Percentiles rank a stretch among this genome's conserved stretches.
Conservation (phyloP, 2,329 filamentous ascomycete genomes). For the Dothidotthia symphoricarpi region DNA sequence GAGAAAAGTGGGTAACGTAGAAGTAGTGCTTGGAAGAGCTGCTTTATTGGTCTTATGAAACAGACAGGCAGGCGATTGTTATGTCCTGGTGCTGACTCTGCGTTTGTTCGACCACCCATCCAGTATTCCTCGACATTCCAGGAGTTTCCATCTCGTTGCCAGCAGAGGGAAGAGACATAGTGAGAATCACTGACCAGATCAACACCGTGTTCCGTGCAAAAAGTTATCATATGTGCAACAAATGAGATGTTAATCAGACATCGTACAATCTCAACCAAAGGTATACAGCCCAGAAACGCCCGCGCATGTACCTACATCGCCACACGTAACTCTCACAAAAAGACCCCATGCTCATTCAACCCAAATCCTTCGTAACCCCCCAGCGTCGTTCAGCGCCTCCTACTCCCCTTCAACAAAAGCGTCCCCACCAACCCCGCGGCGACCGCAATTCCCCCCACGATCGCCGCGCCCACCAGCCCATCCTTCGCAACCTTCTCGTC, state of each 20-base stretch:
- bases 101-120: slow-evolving; percentile 20
- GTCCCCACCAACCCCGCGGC: slow-evolving; percentile 91
- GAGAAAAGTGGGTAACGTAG: too few species aligned
- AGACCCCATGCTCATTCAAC: neutral
- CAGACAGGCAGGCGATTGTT: too few species aligned
- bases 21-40: too few species aligned
- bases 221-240: too few species aligned
- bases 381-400: slow-evolving; percentile 33
- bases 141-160: slow-evolving; percentile 18
- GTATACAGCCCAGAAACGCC: slow-evolving; percentile 31
- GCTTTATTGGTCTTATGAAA: too few species aligned
- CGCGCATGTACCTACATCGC: neutral
- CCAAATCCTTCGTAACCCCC: neutral
- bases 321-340: slow-evolving; percentile 1
- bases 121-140: slow-evolving; percentile 26
- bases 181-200: too few species aligned
- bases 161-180: too few species aligned
- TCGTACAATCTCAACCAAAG: slow-evolving; percentile 13
- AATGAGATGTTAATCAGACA: slow-evolving; percentile 1
- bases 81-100: slow-evolving; percentile 17
- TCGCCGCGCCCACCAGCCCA: slow-evolving; percentile 89
- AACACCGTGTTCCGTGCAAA: too few species aligned
- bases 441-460: slow-evolving; percentile 88
- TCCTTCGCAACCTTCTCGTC: slow-evolving; percentile 96
- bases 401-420: slow-evolving; percentile 72